These are phyloP conservation scores for Gracilaria vermiculophylla DNA, from an alignment of 23 red algal genomes.

Conservation along the genomic window DNA sequence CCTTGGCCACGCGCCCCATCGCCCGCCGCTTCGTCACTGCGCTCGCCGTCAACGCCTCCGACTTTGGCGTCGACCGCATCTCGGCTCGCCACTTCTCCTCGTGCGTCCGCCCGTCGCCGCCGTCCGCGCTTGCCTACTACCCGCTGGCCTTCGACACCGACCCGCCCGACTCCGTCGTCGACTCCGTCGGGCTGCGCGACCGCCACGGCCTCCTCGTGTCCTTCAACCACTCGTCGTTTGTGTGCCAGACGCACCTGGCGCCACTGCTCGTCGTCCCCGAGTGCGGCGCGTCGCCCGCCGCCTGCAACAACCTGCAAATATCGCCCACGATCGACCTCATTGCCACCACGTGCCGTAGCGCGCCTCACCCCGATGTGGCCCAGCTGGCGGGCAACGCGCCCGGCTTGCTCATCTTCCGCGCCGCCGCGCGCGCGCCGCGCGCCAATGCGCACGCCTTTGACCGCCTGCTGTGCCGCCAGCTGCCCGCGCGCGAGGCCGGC, in stretches of 20 bases:
- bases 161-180: not conserved
- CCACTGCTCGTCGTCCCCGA: not conserved
- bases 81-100: not conserved
- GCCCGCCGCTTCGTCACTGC: not conserved
- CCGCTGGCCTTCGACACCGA: conserved; percentile 10
- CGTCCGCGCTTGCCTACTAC: conserved; percentile 9
- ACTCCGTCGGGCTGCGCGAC: conserved; percentile 8
- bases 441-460: not conserved
- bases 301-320: not conserved
- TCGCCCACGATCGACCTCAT: not conserved
- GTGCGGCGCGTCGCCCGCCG: not conserved
- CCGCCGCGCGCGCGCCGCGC: not conserved
- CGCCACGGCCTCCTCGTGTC: not conserved
- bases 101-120: not conserved
- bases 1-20: not conserved
- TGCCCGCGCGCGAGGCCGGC: not conserved
- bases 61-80: not conserved
- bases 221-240: not conserved
- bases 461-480: conserved; percentile 1
- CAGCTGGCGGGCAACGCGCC: not conserved
- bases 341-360: not conserved
- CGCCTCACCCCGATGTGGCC: not conserved
- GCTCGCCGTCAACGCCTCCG: not conserved
- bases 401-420: not conserved
- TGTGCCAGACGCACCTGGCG: not conserved